These are phyloP conservation scores for Lentithecium fluviatile DNA, from an alignment of 495 filamentous ascomycete genomes.

Conservation along the genomic window DNA sequence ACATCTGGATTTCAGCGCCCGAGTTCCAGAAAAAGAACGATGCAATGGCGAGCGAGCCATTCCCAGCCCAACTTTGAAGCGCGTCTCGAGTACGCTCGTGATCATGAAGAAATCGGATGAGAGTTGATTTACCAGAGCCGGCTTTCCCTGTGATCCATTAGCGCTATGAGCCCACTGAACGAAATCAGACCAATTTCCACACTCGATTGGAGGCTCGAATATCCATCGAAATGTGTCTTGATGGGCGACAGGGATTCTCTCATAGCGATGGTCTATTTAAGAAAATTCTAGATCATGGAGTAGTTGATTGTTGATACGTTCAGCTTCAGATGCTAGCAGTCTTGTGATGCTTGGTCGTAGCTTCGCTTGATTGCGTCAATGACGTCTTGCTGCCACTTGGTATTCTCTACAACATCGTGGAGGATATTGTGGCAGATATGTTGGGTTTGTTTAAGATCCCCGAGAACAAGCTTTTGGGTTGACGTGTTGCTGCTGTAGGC, in stretches of 20 bases:
- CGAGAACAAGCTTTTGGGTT: too few species aligned
- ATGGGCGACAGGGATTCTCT: neutral
- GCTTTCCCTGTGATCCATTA: constrained; percentile 16
- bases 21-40: constrained; percentile 51
- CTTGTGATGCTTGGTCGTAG: too few species aligned
- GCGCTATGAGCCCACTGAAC: neutral
- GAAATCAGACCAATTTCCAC: neutral
- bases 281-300: neutral
- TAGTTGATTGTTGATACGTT: neutral
- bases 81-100: neutral
- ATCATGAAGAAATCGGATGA: constrained; percentile 18
- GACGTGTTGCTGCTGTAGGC: too few species aligned
- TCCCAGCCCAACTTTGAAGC: constrained; percentile 3
- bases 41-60: constrained; percentile 26
- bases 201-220: neutral
- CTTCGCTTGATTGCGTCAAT: too few species aligned
- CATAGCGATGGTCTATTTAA: neutral
- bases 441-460: too few species aligned
- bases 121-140: constrained; percentile 23
- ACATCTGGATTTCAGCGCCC: constrained; percentile 44
- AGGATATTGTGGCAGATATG: too few species aligned
- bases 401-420: too few species aligned
- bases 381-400: too few species aligned
- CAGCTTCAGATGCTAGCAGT: neutral
- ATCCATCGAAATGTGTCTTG: constrained; percentile 7